A percentile compares a stretch with the other conserved stretches of the same genome.
Conservation (phyloP, 2,329 filamentous ascomycete species). For the Claviceps sp. region DNA sequence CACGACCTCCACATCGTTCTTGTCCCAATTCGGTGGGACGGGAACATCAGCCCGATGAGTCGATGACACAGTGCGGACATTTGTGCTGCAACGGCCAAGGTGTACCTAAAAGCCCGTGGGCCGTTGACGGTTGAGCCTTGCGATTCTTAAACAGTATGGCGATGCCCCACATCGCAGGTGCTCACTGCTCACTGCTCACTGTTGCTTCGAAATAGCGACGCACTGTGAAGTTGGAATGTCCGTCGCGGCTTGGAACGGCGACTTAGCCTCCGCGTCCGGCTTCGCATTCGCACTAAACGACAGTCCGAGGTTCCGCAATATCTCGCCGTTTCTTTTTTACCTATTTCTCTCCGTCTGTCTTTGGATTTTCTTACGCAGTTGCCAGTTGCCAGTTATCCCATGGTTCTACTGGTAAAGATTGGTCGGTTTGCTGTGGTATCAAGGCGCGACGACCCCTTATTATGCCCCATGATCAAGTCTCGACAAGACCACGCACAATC, state of each 20-base stretch:
- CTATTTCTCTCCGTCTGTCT: not conserved
- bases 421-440: not conserved
- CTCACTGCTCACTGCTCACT: too few species aligned
- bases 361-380: not conserved
- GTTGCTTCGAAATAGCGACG: not conserved
- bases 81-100: too few species aligned
- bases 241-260: conserved; percentile 1
- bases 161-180: too few species aligned
- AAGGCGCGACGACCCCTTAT: not conserved
- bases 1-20: too few species aligned
- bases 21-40: too few species aligned
- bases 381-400: not conserved
- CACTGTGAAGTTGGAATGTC: not conserved
- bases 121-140: too few species aligned
- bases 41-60: too few species aligned
- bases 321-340: not conserved
- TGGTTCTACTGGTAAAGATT: not conserved
- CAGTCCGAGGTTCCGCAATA: not conserved
- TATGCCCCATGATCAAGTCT: not conserved
- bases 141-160: too few species aligned
- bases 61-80: too few species aligned
- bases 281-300: not conserved
- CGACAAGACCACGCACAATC: not conserved
- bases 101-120: too few species aligned
- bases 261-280: not conserved